Percentiles rank a stretch among this genome's conserved stretches.
These are phyloP conservation scores for Cupressus sempervirens DNA, from an alignment of 75 land plant genomes.

Conservation along the genomic window DNA sequence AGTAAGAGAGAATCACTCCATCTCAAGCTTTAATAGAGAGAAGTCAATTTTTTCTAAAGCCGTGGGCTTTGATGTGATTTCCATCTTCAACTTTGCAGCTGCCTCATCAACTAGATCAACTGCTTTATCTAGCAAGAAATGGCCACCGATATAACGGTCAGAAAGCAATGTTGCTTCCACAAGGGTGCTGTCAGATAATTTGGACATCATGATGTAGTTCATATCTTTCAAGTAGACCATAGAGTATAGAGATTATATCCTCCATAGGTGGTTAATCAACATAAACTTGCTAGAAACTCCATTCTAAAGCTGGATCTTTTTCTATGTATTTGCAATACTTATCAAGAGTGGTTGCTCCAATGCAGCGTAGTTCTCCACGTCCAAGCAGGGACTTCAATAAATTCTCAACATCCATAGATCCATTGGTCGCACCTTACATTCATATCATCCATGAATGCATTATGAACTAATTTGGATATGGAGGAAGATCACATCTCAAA, in stretches of 20 bases:
- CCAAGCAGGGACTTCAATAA: conserved; percentile 96
- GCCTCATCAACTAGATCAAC: conserved; percentile 74
- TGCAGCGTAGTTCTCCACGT: conserved; percentile 88
- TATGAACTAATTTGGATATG: too few relatives aligned
- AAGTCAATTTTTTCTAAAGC: too few relatives aligned
- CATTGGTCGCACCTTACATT: conserved; percentile 91
- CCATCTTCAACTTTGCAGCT: conserved; percentile 62
- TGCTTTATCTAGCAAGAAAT: conserved; percentile 93
- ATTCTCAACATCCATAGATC: conserved; percentile 95
- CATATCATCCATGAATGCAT: too few relatives aligned
- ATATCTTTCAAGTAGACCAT: too few relatives aligned
- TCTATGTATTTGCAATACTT: conserved; percentile 86
- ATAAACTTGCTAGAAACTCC: too few relatives aligned
- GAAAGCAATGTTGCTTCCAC: conserved; percentile 81
- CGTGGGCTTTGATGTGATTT: conserved; percentile 11
- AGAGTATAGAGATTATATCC: too few relatives aligned
- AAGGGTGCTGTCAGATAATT: conserved; percentile 91
- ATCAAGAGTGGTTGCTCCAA: conserved; percentile 91
- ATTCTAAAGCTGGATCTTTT: too few relatives aligned
- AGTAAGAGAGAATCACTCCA: too few relatives aligned
- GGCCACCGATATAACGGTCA: conserved; percentile 85
- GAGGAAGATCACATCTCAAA: too few relatives aligned
- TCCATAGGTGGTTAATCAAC: too few relatives aligned
- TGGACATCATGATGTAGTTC: conserved; percentile 94
- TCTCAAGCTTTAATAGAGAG: too few relatives aligned